Evolutionary conservation across 2,329 filamentous ascomycete genomes (phyloP), one percentile per base, ranked within the genome.

Genomic region (Diaporthe ilicicola): DNA sequence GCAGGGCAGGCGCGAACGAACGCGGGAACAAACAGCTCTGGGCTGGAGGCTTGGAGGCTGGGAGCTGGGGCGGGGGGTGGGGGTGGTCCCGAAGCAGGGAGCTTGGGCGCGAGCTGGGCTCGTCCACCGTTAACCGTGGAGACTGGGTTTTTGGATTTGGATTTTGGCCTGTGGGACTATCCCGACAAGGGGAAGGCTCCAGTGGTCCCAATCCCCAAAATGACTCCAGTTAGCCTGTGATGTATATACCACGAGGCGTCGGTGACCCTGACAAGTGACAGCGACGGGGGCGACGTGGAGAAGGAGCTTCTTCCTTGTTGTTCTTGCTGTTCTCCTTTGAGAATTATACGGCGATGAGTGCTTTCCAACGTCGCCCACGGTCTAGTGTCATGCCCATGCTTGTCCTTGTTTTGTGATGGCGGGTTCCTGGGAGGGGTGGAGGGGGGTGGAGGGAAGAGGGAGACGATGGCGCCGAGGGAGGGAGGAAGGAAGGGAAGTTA

Each of bases 401-500:
- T 59, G 71, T 50, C n/a, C n/a, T 51, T 34, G 56, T 64, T 46
- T 46, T 17, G 53, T 64, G 22, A 59, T 39, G 34, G 48, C 51
- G 62, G 32, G 4, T 34, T 46, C 24, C 22, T 71, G 66, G 61
- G 72, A 70, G 70, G 64, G 72, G 44, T 46, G 64, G 62, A 32
- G 61, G 37, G 54, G 69, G 70, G 59, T 44, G 65, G 56, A 73
- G 68, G 34, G 59, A 69, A 42, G 42, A 66, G 61, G 17, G 59
- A 70, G 69, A 48, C 51, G 71, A 78, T 62, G 78, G 78, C 78
- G 76, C 74, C 74, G 77, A 76, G 74, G 79, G 75, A 79, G 78
- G 71, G 71, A 75, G 72, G 44, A 9, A 69, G 59, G 22, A 19
- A 34, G 68, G 62, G 69, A 70, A 59, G 51, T n/a, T n/a, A 59